phyloP scores from a whole-genome alignment of 805 yeast species.

The Wickerhamiella spandovensis region DNA sequence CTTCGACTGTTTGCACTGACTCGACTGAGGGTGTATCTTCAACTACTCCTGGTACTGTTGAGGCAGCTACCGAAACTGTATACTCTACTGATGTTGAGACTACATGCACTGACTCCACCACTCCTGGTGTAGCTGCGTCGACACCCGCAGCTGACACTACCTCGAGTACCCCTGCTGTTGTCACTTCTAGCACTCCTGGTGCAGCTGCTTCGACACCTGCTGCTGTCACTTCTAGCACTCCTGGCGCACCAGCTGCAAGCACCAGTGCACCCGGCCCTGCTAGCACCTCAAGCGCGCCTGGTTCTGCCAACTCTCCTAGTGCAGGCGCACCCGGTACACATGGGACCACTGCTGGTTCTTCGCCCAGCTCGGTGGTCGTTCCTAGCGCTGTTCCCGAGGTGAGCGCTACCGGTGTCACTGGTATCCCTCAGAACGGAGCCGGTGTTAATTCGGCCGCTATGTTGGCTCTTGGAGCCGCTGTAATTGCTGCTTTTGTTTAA shows the following conservation, averaged over 20 bases:
- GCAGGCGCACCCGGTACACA: no score
- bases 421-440: neutral
- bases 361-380: neutral
- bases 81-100: neutral
- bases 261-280: neutral
- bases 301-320: no score
- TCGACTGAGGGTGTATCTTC: neutral
- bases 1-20: neutral
- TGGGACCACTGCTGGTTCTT: neutral
- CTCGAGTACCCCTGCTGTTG: neutral
- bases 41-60: neutral
- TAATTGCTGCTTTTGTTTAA: neutral
- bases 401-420: neutral
- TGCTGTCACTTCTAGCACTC: neutral
- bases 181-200: no score
- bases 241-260: neutral
- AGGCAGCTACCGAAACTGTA: neutral
- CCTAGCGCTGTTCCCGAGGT: neutral
- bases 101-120: neutral
- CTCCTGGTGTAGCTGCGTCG: neutral
- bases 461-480: neutral
- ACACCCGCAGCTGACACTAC: neutral
- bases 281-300: neutral
- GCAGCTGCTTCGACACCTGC: neutral
- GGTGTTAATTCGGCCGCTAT: neutral